These are phyloP conservation scores for Proliferodiscus dingleyae DNA, from an alignment of 2,329 filamentous ascomycete genomes.

Conservation along the genomic window DNA sequence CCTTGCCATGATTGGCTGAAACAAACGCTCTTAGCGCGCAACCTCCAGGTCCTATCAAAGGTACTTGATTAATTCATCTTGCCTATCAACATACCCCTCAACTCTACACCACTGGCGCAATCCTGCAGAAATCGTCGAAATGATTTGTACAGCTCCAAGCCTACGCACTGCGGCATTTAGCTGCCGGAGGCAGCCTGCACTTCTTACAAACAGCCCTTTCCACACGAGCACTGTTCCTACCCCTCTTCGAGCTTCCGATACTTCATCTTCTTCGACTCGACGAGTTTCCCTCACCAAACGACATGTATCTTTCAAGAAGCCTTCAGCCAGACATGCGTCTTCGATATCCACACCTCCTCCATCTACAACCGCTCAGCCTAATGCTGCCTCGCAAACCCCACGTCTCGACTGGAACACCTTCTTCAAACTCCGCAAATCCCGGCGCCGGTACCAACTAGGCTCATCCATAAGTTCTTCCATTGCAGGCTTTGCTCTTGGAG, in stretches of 20 bases:
- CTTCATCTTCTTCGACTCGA: constrained; percentile 14
- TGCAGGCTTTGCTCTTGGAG: constrained; percentile 56
- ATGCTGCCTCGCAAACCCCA: constrained; percentile 9
- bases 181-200: constrained; percentile 28
- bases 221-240: constrained; percentile 18
- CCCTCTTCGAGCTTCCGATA: constrained; percentile 17
- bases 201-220: constrained; percentile 25
- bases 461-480: constrained; percentile 66
- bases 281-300: constrained; percentile 25
- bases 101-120: too few species aligned
- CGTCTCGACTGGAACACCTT: constrained; percentile 80
- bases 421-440: constrained; percentile 81
- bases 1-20: too few species aligned
- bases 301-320: constrained; percentile 25
- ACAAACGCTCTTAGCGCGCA: too few species aligned
- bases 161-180: constrained; percentile 29
- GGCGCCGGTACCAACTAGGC: constrained; percentile 75
- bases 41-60: too few species aligned
- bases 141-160: constrained; percentile 28
- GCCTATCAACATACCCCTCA: too few species aligned
- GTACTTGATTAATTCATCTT: too few species aligned
- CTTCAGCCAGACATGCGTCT: constrained; percentile 16
- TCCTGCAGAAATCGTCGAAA: constrained; percentile 10
- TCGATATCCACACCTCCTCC: too few species aligned
- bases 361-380: too few species aligned